phyloP scores from a whole-genome alignment of 805 yeast species.

The Candida ficus region DNA sequence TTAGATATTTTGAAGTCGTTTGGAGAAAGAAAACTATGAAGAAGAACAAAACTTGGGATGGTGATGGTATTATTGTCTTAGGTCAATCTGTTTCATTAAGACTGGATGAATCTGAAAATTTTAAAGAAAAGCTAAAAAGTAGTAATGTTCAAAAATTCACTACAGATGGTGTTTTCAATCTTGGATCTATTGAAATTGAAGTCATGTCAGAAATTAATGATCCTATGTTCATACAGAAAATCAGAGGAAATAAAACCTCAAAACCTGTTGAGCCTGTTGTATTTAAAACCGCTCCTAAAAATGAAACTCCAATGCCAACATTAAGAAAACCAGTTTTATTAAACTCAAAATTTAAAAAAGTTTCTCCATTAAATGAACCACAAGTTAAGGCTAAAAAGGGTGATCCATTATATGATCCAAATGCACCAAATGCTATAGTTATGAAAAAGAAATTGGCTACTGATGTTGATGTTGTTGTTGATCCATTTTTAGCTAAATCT shows the following conservation, averaged over 20 bases:
- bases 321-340: slow-evolving; percentile 6
- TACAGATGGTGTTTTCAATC: slow-evolving; percentile 37
- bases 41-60: slow-evolving; percentile 93
- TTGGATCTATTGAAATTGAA: slow-evolving; percentile 61
- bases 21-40: slow-evolving; percentile 62
- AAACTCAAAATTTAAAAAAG: slow-evolving; percentile 24
- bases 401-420: slow-evolving; percentile 37
- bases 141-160: slow-evolving; percentile 19
- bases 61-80: slow-evolving; percentile 66
- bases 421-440: slow-evolving; percentile 32
- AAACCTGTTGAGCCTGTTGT: background rate
- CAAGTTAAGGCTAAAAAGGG: slow-evolving; percentile 9
- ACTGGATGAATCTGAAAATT: slow-evolving; percentile 27
- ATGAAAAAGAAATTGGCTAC: slow-evolving; percentile 30
- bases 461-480: slow-evolving; percentile 49
- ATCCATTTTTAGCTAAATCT: slow-evolving; percentile 44
- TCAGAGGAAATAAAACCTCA: slow-evolving; percentile 9
- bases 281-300: background rate
- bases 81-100: slow-evolving; percentile 26
- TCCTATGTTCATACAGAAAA: slow-evolving; percentile 17
- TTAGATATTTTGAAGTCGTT: slow-evolving; percentile 21
- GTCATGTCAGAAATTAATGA: slow-evolving; percentile 43
- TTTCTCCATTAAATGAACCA: slow-evolving; percentile 17
- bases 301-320: slow-evolving; percentile 1
- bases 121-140: slow-evolving; percentile 24